phyloP scores from a whole-genome alignment of 2,329 filamentous ascomycete genomes.

The Ceratocystis papillata region DNA sequence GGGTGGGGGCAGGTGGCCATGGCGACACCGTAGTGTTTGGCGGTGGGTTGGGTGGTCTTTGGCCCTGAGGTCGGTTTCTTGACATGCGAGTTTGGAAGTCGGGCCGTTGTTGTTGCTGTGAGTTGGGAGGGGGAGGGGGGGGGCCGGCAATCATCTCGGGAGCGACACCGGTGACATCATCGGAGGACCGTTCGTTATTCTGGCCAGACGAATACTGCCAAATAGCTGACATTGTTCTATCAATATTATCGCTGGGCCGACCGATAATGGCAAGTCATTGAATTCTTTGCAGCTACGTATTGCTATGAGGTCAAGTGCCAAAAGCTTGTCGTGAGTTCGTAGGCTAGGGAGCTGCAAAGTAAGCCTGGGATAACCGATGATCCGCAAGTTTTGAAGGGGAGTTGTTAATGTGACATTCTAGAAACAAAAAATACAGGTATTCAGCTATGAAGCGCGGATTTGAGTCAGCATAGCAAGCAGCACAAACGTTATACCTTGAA shows the following conservation, averaged over 20 bases:
- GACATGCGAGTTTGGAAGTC: conserved; percentile 10
- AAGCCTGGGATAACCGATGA: background rate
- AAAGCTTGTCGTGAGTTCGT: background rate
- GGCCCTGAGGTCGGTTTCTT: background rate
- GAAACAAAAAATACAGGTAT: background rate
- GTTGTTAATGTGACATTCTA: background rate
- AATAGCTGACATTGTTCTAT: conserved; percentile 21
- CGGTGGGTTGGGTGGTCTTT: conserved; percentile 9
- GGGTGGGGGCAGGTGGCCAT: conserved; percentile 14
- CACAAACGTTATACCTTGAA: background rate
- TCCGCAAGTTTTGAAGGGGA: background rate
- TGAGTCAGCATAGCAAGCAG: background rate
- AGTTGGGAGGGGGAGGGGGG: background rate
- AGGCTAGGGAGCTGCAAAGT: background rate
- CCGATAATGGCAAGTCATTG: background rate
- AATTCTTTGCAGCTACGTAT: background rate
- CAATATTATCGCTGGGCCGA: background rate
- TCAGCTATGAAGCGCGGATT: background rate
- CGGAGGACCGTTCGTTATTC: conserved; percentile 18
- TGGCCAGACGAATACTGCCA: conserved; percentile 15
- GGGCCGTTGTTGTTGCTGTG: conserved; percentile 14
- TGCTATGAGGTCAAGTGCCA: background rate
- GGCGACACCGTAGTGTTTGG: background rate
- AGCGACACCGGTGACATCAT: conserved; percentile 15
- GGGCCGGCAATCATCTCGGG: conserved; percentile 18